These are phyloP conservation scores for Gaultheria prostrata DNA, from an alignment of 148 eudicot species.

Conservation along the genomic window DNA sequence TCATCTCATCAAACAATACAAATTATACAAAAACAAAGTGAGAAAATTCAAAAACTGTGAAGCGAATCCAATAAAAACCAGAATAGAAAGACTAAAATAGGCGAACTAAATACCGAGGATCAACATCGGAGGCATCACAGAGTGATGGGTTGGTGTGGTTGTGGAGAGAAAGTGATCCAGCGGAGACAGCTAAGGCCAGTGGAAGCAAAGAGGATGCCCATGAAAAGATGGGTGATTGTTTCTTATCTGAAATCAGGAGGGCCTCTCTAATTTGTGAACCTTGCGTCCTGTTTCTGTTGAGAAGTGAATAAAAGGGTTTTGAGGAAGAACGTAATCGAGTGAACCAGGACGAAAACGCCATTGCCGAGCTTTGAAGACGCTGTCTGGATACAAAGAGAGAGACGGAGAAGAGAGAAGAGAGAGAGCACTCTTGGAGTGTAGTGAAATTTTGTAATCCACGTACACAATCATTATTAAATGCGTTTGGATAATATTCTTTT, in stretches of 20 bases:
- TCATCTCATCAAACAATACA: not conserved
- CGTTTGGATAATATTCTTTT: too few species aligned
- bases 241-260: slow-evolving; percentile 13
- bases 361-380: slow-evolving; percentile 13
- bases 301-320: slow-evolving; percentile 31
- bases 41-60: not conserved
- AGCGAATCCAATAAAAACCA: not conserved
- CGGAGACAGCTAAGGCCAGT: slow-evolving; percentile 38
- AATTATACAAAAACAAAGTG: not conserved
- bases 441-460: too few species aligned
- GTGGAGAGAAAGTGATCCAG: slow-evolving; percentile 44
- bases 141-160: slow-evolving; percentile 28
- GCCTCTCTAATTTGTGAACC: slow-evolving; percentile 14
- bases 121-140: slow-evolving; percentile 40
- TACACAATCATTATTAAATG: too few species aligned
- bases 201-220: slow-evolving; percentile 56
- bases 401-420: too few species aligned
- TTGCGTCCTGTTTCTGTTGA: slow-evolving; percentile 13
- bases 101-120: slow-evolving; percentile 26
- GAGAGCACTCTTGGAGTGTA: too few species aligned
- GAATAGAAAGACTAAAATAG: not conserved
- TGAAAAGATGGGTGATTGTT: slow-evolving; percentile 26
- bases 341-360: slow-evolving; percentile 51
- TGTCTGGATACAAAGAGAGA: too few species aligned
- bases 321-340: slow-evolving; percentile 55